These are phyloP conservation scores for Sindora glabra DNA, from an alignment of 306 rosid genomes.

Conservation along the genomic window DNA sequence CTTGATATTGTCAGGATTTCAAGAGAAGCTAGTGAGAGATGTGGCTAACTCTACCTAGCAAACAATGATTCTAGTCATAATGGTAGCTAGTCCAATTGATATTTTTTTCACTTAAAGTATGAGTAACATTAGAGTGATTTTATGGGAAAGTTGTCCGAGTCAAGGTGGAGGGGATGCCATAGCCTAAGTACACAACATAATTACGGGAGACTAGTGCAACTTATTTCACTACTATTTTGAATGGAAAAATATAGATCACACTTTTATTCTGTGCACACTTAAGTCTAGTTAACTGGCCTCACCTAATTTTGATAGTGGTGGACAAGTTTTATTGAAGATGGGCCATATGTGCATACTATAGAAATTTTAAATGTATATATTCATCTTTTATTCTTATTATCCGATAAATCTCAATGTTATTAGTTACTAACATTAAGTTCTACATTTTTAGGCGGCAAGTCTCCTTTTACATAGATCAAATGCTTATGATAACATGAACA, in stretches of 20 bases:
- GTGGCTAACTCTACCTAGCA: slow-evolving; percentile 50
- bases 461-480: slow-evolving; percentile 64
- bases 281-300: no score
- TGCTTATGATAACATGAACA: slow-evolving; percentile 75
- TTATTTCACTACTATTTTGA: no score
- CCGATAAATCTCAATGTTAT: not conserved
- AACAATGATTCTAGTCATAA: slow-evolving; percentile 45
- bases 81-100: slow-evolving; percentile 78
- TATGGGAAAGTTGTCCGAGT: slow-evolving; percentile 77
- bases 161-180: slow-evolving; percentile 73
- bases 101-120: slow-evolving; percentile 49
- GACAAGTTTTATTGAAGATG: no score
- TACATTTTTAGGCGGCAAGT: slow-evolving; percentile 45
- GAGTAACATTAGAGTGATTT: slow-evolving; percentile 38
- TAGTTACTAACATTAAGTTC: not conserved
- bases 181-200: no score
- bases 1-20: slow-evolving; percentile 70
- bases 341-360: no score
- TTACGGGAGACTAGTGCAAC: no score
- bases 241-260: no score
- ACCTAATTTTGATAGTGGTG: no score
- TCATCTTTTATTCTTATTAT: not conserved
- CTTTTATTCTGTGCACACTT: no score
- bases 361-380: not conserved
- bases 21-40: slow-evolving; percentile 53